Evolutionary conservation across 805 yeast species (phyloP).

Genomic region (Metschnikowia picachoensis): DNA sequence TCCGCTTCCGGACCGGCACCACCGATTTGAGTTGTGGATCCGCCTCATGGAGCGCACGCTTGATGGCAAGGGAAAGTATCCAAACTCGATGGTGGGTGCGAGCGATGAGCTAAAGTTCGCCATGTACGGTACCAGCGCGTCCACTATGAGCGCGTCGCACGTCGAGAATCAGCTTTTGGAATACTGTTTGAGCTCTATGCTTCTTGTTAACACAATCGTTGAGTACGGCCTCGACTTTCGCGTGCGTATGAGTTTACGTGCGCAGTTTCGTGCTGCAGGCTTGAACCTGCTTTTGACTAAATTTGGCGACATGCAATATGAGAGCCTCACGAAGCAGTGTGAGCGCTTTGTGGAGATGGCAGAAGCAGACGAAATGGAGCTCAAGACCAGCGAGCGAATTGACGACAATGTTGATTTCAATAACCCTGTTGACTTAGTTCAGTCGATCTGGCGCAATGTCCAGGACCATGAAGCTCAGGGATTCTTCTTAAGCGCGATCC

Average conservation of each 20-base stretch:
- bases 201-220: slow-evolving; percentile 63
- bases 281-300: slow-evolving; percentile 18
- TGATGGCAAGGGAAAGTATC: slow-evolving; percentile 76
- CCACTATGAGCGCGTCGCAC: slow-evolving; percentile 39
- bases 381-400: slow-evolving; percentile 30
- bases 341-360: slow-evolving; percentile 54
- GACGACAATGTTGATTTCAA: slow-evolving; percentile 52
- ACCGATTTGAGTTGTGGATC: slow-evolving; percentile 70
- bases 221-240: slow-evolving; percentile 42
- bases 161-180: slow-evolving; percentile 66
- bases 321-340: slow-evolving; percentile 62
- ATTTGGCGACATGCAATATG: slow-evolving; percentile 43
- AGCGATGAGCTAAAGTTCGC: slow-evolving; percentile 64
- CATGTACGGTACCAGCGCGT: slow-evolving; percentile 16
- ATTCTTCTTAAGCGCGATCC: slow-evolving; percentile 57
- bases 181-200: slow-evolving; percentile 66
- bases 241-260: slow-evolving; percentile 54
- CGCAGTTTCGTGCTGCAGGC: slow-evolving; percentile 34
- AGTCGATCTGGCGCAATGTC: slow-evolving; percentile 54
- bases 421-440: slow-evolving; percentile 67
- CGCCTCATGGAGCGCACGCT: slow-evolving; percentile 59
- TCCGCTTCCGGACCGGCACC: slow-evolving; percentile 35
- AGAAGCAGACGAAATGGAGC: slow-evolving; percentile 51
- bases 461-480: slow-evolving; percentile 58
- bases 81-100: slow-evolving; percentile 92